These are phyloP conservation scores for Darksidea phi DNA, from an alignment of 495 filamentous ascomycete species.

Conservation along the genomic window DNA sequence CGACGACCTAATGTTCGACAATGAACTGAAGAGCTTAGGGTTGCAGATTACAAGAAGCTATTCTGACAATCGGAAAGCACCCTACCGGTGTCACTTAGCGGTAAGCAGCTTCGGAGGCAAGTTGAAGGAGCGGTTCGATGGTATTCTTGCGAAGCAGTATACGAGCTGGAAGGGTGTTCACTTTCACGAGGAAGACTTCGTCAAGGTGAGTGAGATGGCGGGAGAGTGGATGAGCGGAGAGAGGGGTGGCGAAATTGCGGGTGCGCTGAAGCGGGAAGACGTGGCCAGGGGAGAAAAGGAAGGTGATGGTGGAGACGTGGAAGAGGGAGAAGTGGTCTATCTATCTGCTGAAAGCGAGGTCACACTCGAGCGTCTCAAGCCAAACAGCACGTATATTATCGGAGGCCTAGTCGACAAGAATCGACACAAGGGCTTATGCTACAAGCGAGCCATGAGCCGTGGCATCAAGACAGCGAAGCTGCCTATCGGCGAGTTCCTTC, in stretches of 20 bases:
- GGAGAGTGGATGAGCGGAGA: conserved; percentile 58
- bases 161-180: conserved; percentile 74
- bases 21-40: conserved; percentile 77
- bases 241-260: conserved; percentile 54
- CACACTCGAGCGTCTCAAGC: conserved; percentile 73
- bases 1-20: conserved; percentile 80
- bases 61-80: conserved; percentile 72
- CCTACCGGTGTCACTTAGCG: conserved; percentile 64
- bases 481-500: conserved; percentile 88
- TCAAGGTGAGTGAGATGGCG: conserved; percentile 59
- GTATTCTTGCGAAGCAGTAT: conserved; percentile 63
- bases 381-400: conserved; percentile 87
- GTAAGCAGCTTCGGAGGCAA: conserved; percentile 74
- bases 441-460: conserved; percentile 69
- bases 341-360: conserved; percentile 82
- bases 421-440: conserved; percentile 89
- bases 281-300: background rate
- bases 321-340: conserved; percentile 58
- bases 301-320: conserved; percentile 35
- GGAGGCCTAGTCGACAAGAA: conserved; percentile 95
- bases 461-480: conserved; percentile 84
- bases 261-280: conserved; percentile 45
- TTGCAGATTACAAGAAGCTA: conserved; percentile 84
- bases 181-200: conserved; percentile 69
- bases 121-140: conserved; percentile 78